Evolutionary conservation across 2,329 filamentous ascomycete species (phyloP), one percentile per base, ranked within the genome.

Genomic region (Xylariaceae sp.): DNA sequence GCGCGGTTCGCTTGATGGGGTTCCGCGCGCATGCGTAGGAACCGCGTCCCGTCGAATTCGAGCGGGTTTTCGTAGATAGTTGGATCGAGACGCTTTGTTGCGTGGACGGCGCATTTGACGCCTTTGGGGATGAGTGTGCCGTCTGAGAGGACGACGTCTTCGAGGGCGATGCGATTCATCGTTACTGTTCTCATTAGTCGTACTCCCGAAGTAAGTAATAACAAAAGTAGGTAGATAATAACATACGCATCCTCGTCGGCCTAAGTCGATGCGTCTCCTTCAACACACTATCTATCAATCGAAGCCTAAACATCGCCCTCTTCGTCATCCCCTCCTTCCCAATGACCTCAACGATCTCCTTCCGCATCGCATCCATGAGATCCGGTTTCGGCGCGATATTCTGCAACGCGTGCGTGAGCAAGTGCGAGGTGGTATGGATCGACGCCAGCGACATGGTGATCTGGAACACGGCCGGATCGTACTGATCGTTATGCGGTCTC

Each of bases 311-410:
- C 5, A 73, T 63, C 4, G 67, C 67, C 9, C 55, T 50, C 53
- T 67, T 71, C 2, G 62, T 63, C 55, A 67, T 60, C 17, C 64
- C 66, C n/a, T 63, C 60, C 2, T 35, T 51, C 6, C 56, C 53
- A 3, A 70, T 58, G 8, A 68, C 62, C 2, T 65, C 60, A 7
- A 71, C 60, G 6, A 78, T 75, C 63, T 81, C 78, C 35, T 77
- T 68, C 1, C 78, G 73, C 30, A 80, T 62, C 5, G 71, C 72
- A 18, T 77, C 69, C 17, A 77, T 64, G 56, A 74, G 74, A 54
- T 80, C 75, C 0, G 76, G 77, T 7, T 65, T 63, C n/a, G 71
- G 67, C 2, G 70, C 70, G 3, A 82, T 64, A 56, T 81, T 76
- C 55, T 73, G 75, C 44, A 82, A 64, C 17, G 35, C 72, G 61